Evolutionary conservation across 108 stramenopile species (phyloP).

Genomic region (Skeletonema menzelii): DNA sequence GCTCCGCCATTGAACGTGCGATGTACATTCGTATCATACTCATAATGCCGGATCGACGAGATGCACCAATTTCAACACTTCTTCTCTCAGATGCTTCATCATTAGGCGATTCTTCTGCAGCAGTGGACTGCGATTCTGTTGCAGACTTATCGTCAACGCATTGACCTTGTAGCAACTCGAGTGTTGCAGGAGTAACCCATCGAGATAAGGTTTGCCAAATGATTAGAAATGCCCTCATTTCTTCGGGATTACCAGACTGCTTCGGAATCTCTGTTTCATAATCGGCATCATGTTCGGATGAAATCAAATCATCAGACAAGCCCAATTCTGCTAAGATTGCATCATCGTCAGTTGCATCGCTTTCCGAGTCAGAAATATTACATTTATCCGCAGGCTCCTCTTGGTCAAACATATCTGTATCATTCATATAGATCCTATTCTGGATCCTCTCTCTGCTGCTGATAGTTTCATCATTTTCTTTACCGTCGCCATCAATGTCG

Average conservation of each 20-base stretch:
- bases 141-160: not conserved
- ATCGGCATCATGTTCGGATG: not conserved
- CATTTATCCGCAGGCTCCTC: not conserved
- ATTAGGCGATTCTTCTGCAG: not conserved
- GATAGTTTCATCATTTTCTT: slow-evolving; percentile 6
- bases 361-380: slow-evolving; percentile 14
- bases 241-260: not conserved
- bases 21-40: slow-evolving; percentile 68
- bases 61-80: slow-evolving; percentile 59
- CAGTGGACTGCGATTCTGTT: not conserved
- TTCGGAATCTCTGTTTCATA: not conserved
- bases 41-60: slow-evolving; percentile 70
- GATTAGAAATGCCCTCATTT: slow-evolving; percentile 32
- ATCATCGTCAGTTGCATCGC: slow-evolving; percentile 21
- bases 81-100: not conserved
- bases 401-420: not conserved
- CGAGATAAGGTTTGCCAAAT: slow-evolving; percentile 34
- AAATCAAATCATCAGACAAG: slow-evolving; percentile 23
- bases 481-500: not conserved
- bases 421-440: not conserved
- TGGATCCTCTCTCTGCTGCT: slow-evolving; percentile 10
- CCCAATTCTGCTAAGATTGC: slow-evolving; percentile 30
- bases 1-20: slow-evolving; percentile 53
- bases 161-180: slow-evolving; percentile 19
- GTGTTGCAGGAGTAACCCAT: slow-evolving; percentile 32